Evolutionary conservation across 2,329 filamentous ascomycete genomes (phyloP).

Genomic region (Cladosporium sp.): DNA sequence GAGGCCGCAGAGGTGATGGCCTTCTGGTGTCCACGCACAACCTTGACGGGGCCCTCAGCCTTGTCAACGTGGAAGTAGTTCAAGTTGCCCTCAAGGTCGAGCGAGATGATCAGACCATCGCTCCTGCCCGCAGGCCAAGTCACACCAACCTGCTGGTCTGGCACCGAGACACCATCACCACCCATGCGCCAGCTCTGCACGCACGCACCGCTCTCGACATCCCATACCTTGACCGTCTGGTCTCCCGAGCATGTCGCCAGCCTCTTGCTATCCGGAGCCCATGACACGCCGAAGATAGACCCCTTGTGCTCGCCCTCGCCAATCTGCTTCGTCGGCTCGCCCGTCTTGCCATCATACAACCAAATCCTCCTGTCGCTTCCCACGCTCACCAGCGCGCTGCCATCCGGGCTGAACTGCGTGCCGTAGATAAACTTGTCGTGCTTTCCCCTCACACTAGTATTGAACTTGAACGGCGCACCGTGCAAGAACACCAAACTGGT

Average conservation of each 20-base stretch:
- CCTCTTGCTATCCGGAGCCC: constrained; percentile 81
- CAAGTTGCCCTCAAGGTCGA: constrained; percentile 85
- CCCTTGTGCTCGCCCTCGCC: constrained; percentile 85
- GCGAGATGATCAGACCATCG: constrained; percentile 85
- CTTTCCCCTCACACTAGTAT: constrained; percentile 73
- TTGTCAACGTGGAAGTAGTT: constrained; percentile 82
- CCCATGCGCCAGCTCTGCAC: constrained; percentile 85
- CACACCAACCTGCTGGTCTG: constrained; percentile 90
- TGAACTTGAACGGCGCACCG: constrained; percentile 94
- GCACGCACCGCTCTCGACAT: constrained; percentile 75
- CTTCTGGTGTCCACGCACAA: constrained; percentile 88
- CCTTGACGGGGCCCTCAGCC: constrained; percentile 65
- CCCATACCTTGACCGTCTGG: constrained; percentile 93
- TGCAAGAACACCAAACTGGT: constrained; percentile 88
- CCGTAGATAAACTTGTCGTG: constrained; percentile 90
- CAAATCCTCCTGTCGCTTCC: constrained; percentile 92
- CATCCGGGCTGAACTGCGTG: constrained; percentile 87
- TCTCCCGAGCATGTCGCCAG: constrained; percentile 93
- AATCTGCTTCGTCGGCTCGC: constrained; percentile 75
- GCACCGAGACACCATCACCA: constrained; percentile 71
- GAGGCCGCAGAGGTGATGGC: constrained; percentile 76
- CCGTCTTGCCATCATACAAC: constrained; percentile 94
- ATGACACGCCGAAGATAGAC: constrained; percentile 89
- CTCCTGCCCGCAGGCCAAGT: constrained; percentile 81
- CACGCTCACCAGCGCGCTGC: constrained; percentile 77